phyloP scores from a whole-genome alignment of 768 basidiomycete species.

The Pisolithus orientalis region DNA sequence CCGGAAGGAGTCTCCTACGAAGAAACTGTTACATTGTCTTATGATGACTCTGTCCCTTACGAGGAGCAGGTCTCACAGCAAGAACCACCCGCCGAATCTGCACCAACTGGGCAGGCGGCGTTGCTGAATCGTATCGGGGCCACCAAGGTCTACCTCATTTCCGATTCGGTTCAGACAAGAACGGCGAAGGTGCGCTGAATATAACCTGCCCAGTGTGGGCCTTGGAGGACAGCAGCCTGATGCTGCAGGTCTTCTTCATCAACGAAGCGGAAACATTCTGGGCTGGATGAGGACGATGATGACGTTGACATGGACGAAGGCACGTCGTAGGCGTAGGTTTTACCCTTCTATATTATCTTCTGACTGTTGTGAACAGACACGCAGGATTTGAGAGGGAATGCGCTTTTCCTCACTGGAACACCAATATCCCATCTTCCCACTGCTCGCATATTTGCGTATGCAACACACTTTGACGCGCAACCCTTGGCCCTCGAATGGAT shows the following conservation, averaged over 20 bases:
- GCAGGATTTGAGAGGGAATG: conserved; percentile 54
- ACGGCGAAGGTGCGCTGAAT: conserved; percentile 67
- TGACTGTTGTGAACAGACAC: not conserved
- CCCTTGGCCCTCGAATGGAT: conserved; percentile 84
- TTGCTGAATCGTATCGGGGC: conserved; percentile 66
- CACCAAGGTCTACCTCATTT: conserved; percentile 71
- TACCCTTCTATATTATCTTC: not conserved
- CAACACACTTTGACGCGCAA: conserved; percentile 66
- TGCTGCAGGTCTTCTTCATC: conserved; percentile 26
- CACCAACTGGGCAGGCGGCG: conserved; percentile 15
- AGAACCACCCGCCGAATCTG: conserved; percentile 23
- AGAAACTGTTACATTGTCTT: conserved; percentile 35
- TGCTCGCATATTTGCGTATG: conserved; percentile 73
- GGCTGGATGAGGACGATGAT: conserved; percentile 27
- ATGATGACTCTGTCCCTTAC: conserved; percentile 50
- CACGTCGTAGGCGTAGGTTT: conserved; percentile 17
- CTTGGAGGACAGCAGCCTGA: conserved; percentile 38
- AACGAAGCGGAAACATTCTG: conserved; percentile 45
- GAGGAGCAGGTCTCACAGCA: conserved; percentile 46
- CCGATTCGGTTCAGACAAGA: conserved; percentile 55
- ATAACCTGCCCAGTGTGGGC: conserved; percentile 30
- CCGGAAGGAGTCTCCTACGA: conserved; percentile 30
- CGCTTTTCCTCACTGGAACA: conserved; percentile 63
- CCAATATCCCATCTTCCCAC: conserved; percentile 76
- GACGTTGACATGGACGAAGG: conserved; percentile 30